Base-by-base conservation (phyloP, 2,329 filamentous ascomycete genomes). In the Colletotrichum musicola region DNA sequence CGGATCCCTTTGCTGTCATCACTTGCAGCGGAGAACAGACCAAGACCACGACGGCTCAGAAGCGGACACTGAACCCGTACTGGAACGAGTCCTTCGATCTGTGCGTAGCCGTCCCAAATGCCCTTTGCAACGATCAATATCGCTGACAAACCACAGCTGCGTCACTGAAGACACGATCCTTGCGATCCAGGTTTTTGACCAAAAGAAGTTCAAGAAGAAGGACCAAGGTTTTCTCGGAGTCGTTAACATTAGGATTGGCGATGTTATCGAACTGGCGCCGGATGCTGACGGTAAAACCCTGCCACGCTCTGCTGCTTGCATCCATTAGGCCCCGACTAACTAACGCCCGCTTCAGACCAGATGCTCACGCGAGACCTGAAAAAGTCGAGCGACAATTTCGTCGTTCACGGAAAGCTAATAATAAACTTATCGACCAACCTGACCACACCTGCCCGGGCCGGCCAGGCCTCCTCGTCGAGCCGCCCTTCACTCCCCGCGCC, bases 151-250 rank as follows among this genome's bases (percentile, higher is more conserved):
- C 64, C 7, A 67, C 78, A 98, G 96, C 85, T 89, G 89, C 79
- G 95, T 94, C 69, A 96, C 92, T 70, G 96, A 99, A 79, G 95
- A 97, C 77, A 97, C 95, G 80, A 98, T 99, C 77, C 87, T 99
- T 55, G 96, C 96, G 7, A 95, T 99, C 54, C 96, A 99, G 79
- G 97, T 99, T 63, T 99, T 99, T 79, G 96, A 99, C 81, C 96
- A 99, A 83, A 98, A 98, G 86, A 99, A 99, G 84, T 99, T 99
- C 85, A 99, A 99, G 87, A 99, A 99, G 89, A 99, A 98, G 94
- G 96, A 99, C 75, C 96, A 99, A 80, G 96, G 96, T 9, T 99
- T 99, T 78, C 86, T 99, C 6, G 96, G 96, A 66, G 96, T 99
- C 62, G 98, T 99, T 77, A 99, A 99, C 79, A 92, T 99, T 75